These are phyloP conservation scores for Mortierella sp. DNA, from an alignment of 371 early-diverging fungal species.

Conservation along the genomic window DNA sequence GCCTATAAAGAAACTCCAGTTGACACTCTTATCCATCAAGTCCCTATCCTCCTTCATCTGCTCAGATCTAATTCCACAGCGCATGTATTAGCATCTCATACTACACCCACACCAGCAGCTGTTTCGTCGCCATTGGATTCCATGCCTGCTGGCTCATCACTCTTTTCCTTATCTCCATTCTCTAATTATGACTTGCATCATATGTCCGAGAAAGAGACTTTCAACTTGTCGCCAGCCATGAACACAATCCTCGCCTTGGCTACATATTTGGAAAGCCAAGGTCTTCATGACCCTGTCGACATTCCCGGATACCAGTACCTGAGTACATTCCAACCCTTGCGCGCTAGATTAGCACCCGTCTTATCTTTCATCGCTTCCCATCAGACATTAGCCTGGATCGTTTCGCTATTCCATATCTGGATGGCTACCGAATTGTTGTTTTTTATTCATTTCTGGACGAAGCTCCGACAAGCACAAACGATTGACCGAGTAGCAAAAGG, in stretches of 20 bases:
- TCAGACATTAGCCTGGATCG: slow-evolving; percentile 36
- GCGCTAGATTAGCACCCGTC: background rate
- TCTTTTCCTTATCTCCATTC: slow-evolving; percentile 1
- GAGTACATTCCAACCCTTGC: slow-evolving; percentile 14
- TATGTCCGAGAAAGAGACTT: background rate
- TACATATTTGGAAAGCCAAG: slow-evolving; percentile 25
- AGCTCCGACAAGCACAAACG: slow-evolving; percentile 61
- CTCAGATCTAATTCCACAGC: slow-evolving; percentile 46
- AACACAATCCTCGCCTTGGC: slow-evolving; percentile 21
- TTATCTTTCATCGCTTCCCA: slow-evolving; percentile 27
- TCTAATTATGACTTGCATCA: slow-evolving; percentile 1
- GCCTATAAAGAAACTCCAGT: slow-evolving; percentile 59
- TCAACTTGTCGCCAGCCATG: slow-evolving; percentile 27
- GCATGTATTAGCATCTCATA: background rate
- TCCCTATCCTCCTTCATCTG: slow-evolving; percentile 30
- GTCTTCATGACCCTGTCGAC: slow-evolving; percentile 22
- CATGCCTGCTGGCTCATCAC: slow-evolving; percentile 5
- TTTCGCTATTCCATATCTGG: slow-evolving; percentile 62
- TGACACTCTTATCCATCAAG: slow-evolving; percentile 32
- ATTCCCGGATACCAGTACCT: slow-evolving; percentile 35
- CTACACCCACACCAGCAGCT: background rate
- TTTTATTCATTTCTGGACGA: slow-evolving; percentile 65
- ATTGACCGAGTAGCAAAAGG: slow-evolving; percentile 41
- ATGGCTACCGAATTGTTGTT: slow-evolving; percentile 66
- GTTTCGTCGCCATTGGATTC: slow-evolving; percentile 10